Base-by-base conservation (phyloP, 768 basidiomycete species). In the Ramaria sp. region DNA sequence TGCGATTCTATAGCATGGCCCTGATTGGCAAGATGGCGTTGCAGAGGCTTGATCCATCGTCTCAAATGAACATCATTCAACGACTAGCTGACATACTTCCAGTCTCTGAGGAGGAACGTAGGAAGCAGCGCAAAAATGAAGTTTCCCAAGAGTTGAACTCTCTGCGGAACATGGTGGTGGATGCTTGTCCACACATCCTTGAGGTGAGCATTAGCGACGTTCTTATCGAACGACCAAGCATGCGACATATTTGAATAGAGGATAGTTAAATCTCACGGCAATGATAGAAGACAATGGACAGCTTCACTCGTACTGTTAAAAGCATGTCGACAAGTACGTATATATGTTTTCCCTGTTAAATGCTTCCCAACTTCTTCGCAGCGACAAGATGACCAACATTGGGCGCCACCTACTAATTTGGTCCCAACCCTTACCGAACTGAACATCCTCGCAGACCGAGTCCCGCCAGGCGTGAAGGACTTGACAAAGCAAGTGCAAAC, bases 1-100 rank as follows among this genome's bases (percentile, higher is more conserved):
- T 83, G 34, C 76, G 70, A 27, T 80, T 81, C 59, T 84, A 80
- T 57, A 58, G 61, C 10, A 63, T 67, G 41, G 61, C 60, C 58
- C 60, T 76, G 38, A 65, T 67, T 22, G 67, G 73, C 37, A 82
- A 76, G 60, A 65, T 73, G 52, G 71, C 70, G 22, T 64, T 83
- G 24, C 71, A 72, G 50, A 73, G 71, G 52, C 70, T 81, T 4
- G 58, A 65, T 3, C 65, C 66, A 32, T 68, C 71, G 32, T 73
- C 76, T 41, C 76, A 74, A 59, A 60, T 70, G 18, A 70, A 66
- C 49, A 64, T 83, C 15, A 70, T 82, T 53, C 66, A 66, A 49
- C 69, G 69, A 60, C 64, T 82, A 20, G 71, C 75, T 53, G 71
- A 74, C 47, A 60, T 70, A 0, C 69, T 80, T 52, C 62, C 63